Base-by-base conservation (phyloP, 345 rosid species). In the Lepidium africanum region DNA sequence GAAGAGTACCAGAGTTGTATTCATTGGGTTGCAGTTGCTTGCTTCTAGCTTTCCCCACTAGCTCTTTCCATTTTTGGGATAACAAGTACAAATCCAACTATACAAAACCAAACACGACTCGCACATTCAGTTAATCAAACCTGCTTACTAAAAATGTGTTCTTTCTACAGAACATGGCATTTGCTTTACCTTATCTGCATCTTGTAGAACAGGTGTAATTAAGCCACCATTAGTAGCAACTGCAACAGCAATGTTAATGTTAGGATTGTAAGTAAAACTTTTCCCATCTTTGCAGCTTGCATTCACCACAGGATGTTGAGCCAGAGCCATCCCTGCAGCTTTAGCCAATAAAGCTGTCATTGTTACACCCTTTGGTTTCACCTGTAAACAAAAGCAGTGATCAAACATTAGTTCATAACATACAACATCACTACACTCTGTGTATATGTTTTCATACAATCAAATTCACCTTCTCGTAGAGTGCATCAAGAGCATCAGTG, bases 201-300 rank as follows among this genome's bases (percentile, higher is more conserved):
- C 96, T 77, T 86, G 95, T 58, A 94, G 92, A 72, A 94, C 96
- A 68, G 97, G 99, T 10, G 99, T 94, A 43, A 94, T 94, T 85
- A 94, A 63, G 16, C 99, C 97, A 4, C 97, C 99, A 58, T 86
- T 83, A 65, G 90, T 82, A 21, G 99, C 97, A 71, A 94, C 99
- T 2, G 99, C 99, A 23, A 93, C 95, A 0, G 97, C 97, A 33
- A 94, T 81, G 86, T 94, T 90, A 57, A 90, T 80, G 70, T 57
- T 88, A 66, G 75, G 74, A 54, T 90, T 88, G 70, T 90, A 85
- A 38, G 80, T 80, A 73, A 87, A 88, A 69, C 85, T 86, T 82
- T 85, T 94, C 13, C 99, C 96, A 54, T 90, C 92, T 81, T 83
- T 94, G 59, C 96, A 94, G 78, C 78, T 85, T 12, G 99, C 83